Conservation (phyloP, 2,329 filamentous ascomycete species). For the Colletotrichum tofieldiae region DNA sequence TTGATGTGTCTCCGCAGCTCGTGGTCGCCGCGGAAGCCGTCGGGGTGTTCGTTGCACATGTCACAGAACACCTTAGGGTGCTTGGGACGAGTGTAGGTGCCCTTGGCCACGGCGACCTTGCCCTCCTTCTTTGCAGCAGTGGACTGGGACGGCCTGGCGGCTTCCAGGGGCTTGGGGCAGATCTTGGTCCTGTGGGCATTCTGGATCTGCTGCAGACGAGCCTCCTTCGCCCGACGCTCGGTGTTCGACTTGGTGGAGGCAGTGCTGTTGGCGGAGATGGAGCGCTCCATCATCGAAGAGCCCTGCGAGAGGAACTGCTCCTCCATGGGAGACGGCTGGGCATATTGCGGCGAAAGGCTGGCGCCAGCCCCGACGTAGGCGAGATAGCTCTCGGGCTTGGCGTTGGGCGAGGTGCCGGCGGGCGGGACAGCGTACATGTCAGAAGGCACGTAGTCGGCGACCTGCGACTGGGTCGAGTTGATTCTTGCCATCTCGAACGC, state of each 20-base stretch:
- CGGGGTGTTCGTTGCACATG: constrained; percentile 79
- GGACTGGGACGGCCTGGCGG: constrained; percentile 47
- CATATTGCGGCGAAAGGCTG: constrained; percentile 52
- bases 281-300: constrained; percentile 63
- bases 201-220: constrained; percentile 62
- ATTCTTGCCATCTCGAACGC: constrained; percentile 57
- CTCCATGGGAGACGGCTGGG: constrained; percentile 49
- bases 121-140: constrained; percentile 54
- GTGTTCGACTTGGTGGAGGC: constrained; percentile 62
- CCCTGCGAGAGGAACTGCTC: constrained; percentile 47
- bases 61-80: constrained; percentile 81
- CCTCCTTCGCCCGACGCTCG: constrained; percentile 64
- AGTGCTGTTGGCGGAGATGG: constrained; percentile 62
- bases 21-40: constrained; percentile 89
- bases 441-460: constrained; percentile 45
- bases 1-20: constrained; percentile 80
- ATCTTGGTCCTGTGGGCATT: constrained; percentile 58
- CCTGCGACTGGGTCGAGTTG: constrained; percentile 56
- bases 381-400: constrained; percentile 49
- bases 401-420: constrained; percentile 49
- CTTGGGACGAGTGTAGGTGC: constrained; percentile 72
- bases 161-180: constrained; percentile 61
- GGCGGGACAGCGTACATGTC: constrained; percentile 45
- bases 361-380: constrained; percentile 59
- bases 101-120: constrained; percentile 61